These are phyloP conservation scores for Colletotrichum lentis DNA, from an alignment of 2,329 filamentous ascomycete species.

Conservation along the genomic window DNA sequence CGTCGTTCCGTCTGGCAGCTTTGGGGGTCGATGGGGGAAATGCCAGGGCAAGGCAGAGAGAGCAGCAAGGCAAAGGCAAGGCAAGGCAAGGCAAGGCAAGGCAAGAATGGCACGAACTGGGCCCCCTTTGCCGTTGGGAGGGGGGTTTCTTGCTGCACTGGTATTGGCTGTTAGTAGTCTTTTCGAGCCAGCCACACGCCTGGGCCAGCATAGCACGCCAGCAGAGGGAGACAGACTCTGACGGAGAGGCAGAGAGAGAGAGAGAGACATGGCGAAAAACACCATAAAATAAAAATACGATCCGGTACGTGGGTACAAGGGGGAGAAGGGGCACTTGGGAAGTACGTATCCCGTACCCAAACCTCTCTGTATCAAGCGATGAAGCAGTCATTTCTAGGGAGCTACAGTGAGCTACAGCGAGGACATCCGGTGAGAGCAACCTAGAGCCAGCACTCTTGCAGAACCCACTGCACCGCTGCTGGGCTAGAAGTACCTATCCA, in stretches of 20 bases:
- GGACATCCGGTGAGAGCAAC: background rate
- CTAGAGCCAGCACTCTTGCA: too few species aligned
- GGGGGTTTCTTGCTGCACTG: constrained; percentile 4
- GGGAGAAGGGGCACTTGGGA: constrained; percentile 1
- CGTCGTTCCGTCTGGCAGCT: too few species aligned
- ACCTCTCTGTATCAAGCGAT: background rate
- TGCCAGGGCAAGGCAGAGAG: background rate
- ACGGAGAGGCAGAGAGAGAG: background rate
- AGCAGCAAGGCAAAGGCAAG: constrained; percentile 2
- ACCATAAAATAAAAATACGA: background rate
- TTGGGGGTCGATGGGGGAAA: background rate
- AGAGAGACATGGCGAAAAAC: background rate
- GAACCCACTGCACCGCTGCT: too few species aligned
- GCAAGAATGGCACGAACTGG: constrained; percentile 16
- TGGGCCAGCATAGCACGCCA: background rate
- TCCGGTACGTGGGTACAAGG: constrained; percentile 14
- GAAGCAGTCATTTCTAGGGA: too few species aligned
- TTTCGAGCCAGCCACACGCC: constrained; percentile 20
- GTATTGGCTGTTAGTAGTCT: constrained; percentile 20
- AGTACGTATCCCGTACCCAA: background rate
- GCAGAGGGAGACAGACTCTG: background rate
- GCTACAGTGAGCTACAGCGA: background rate
- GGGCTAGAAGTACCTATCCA: too few species aligned
- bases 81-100: constrained; percentile 11
- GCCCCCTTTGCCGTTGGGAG: background rate